Evolutionary conservation across 2,329 filamentous ascomycete species (phyloP).

Genomic region (Whalleya microplaca): DNA sequence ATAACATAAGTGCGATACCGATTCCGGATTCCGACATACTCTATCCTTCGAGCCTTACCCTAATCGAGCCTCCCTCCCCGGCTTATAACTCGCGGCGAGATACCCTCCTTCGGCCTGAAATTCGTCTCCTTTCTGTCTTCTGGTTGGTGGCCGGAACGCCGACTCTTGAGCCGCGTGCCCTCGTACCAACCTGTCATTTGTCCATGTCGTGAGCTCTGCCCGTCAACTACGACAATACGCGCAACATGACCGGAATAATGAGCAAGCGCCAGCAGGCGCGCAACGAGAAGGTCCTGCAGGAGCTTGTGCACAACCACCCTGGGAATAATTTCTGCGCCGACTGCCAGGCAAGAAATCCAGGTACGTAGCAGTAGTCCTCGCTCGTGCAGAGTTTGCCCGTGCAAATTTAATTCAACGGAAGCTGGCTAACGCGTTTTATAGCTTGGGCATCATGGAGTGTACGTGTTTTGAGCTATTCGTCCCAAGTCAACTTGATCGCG

Average conservation of each 20-base stretch:
- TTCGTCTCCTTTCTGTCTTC: constrained; percentile 15
- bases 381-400: constrained; percentile 1
- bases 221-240: constrained; percentile 5
- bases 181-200: constrained; percentile 9
- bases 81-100: constrained; percentile 21
- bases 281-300: constrained; percentile 90
- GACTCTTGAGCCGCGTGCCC: constrained; percentile 23
- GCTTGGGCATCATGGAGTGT: constrained; percentile 98
- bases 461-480: constrained; percentile 45
- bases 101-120: constrained; percentile 23
- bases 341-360: constrained; percentile 88
- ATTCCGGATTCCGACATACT: background rate
- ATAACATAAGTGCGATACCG: too few species aligned
- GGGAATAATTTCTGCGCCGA: constrained; percentile 96
- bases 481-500: background rate
- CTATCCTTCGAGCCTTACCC: background rate
- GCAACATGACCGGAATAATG: constrained; percentile 69
- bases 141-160: constrained; percentile 14
- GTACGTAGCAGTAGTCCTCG: constrained; percentile 54
- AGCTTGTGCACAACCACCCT: constrained; percentile 78
- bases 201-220: constrained; percentile 14
- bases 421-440: constrained; percentile 41
- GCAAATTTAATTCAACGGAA: background rate
- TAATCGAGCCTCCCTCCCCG: constrained; percentile 11
- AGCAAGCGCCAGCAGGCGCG: constrained; percentile 98